Evolutionary conservation across 208 protist species (phyloP).

Genomic region (Strigomonas culicis): DNA sequence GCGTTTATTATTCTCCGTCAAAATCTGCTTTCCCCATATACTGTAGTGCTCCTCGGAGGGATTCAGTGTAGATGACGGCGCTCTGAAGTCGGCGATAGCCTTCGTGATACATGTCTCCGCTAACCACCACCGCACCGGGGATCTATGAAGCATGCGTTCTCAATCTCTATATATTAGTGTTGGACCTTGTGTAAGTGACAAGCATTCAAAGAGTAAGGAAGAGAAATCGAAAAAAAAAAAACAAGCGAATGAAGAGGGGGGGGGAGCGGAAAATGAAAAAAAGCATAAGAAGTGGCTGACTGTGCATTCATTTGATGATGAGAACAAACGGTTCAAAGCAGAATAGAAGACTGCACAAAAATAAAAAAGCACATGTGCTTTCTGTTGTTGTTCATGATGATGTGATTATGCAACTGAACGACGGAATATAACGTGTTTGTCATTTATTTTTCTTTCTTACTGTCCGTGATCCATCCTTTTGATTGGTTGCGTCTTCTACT

Average conservation of each 20-base stretch:
- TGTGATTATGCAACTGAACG: too few relatives aligned
- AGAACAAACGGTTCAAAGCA: neutral
- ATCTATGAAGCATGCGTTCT: neutral
- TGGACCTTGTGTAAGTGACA: neutral
- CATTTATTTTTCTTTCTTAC: neutral
- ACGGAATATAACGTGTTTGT: too few relatives aligned
- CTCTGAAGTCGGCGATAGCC: neutral
- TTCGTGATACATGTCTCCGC: neutral
- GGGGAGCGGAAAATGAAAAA: neutral
- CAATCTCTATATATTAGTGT: neutral
- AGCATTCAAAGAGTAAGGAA: neutral
- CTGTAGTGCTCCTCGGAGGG: conserved; percentile 65
- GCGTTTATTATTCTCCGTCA: conserved; percentile 77
- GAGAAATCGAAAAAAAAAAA: too few relatives aligned
- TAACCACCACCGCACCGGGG: neutral
- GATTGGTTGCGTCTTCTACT: neutral
- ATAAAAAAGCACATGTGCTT: neutral
- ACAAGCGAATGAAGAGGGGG: neutral
- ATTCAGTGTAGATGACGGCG: neutral
- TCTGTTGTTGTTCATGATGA: neutral
- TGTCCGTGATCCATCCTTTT: neutral
- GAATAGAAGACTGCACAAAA: too few relatives aligned
- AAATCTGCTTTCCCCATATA: conserved; percentile 66
- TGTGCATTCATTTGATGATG: too few relatives aligned
- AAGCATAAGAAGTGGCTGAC: neutral